Conservation (phyloP, 2,329 filamentous ascomycete genomes). For the Berkeleyomyces rouxiae region DNA sequence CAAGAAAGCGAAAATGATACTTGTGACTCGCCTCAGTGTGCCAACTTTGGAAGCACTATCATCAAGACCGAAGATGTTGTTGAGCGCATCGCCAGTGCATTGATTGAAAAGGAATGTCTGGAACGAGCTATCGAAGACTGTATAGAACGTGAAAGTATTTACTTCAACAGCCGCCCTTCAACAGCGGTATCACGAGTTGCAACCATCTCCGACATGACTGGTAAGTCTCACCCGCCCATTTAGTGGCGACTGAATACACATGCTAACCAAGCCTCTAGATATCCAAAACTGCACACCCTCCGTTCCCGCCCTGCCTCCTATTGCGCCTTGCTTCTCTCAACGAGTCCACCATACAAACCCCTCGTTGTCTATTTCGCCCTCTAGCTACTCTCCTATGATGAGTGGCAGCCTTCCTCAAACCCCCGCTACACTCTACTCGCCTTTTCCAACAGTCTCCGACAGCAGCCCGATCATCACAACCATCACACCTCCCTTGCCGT, state of each 20-base stretch:
- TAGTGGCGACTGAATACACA: not conserved
- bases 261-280: not conserved
- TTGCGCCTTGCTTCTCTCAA: slow-evolving; percentile 41
- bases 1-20: slow-evolving; percentile 14
- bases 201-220: slow-evolving; percentile 16
- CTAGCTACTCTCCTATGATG: slow-evolving; percentile 8
- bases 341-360: slow-evolving; percentile 17
- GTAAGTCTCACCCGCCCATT: slow-evolving; percentile 16
- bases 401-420: not conserved
- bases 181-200: slow-evolving; percentile 27
- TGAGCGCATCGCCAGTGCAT: slow-evolving; percentile 37
- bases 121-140: slow-evolving; percentile 43
- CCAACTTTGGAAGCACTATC: slow-evolving; percentile 28
- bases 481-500: slow-evolving; percentile 39
- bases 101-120: slow-evolving; percentile 41
- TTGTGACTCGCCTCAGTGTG: slow-evolving; percentile 29
- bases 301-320: slow-evolving; percentile 39
- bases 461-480: slow-evolving; percentile 16
- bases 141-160: slow-evolving; percentile 44
- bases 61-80: slow-evolving; percentile 35
- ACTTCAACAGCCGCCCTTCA: slow-evolving; percentile 35
- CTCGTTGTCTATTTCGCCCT: not conserved
- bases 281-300: slow-evolving; percentile 27
- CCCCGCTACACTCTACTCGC: slow-evolving; percentile 3
- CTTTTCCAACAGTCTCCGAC: slow-evolving; percentile 11